Evolutionary conservation across 345 rosid genomes (phyloP), one percentile per base, ranked within the genome.

Genomic region (Physaria fendleri): DNA sequence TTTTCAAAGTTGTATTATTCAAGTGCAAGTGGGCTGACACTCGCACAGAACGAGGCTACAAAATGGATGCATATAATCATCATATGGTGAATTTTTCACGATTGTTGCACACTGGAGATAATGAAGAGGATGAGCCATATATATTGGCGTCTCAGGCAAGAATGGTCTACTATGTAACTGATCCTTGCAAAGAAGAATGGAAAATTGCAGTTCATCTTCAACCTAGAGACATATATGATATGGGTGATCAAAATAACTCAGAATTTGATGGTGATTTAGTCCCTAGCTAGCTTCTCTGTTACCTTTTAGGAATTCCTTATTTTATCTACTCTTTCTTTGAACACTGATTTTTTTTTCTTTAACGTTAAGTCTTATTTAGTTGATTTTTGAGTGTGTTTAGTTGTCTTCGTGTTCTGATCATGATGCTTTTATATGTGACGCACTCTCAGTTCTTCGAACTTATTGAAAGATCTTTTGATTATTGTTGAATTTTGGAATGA

Each of bases 401-500:
- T n/a, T n/a, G n/a, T n/a, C n/a, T n/a, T n/a, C n/a, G n/a, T n/a
- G n/a, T n/a, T n/a, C n/a, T n/a, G n/a, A n/a, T n/a, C n/a, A n/a
- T n/a, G n/a, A n/a, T n/a, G n/a, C n/a, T n/a, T n/a, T n/a, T n/a
- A n/a, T n/a, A n/a, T n/a, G n/a, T n/a, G n/a, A n/a, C n/a, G n/a
- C n/a, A n/a, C n/a, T n/a, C n/a, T n/a, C n/a, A n/a, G n/a, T n/a
- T n/a, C n/a, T n/a, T n/a, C n/a, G n/a, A n/a, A n/a, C n/a, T n/a
- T n/a, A n/a, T n/a, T n/a, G n/a, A n/a, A n/a, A n/a, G n/a, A n/a
- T n/a, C n/a, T n/a, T n/a, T n/a, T n/a, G n/a, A n/a, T n/a, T n/a
- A n/a, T n/a, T 64, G 25, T 54, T 28, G 58, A 56, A 44, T 42
- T 18, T 25, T 51, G 3, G 35, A 67, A 40, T 58, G 45, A 49